A percentile compares a stretch with the other conserved stretches of the same genome.
Conservation (phyloP, 2,329 filamentous ascomycete genomes). For the Cladosporium sp. region DNA sequence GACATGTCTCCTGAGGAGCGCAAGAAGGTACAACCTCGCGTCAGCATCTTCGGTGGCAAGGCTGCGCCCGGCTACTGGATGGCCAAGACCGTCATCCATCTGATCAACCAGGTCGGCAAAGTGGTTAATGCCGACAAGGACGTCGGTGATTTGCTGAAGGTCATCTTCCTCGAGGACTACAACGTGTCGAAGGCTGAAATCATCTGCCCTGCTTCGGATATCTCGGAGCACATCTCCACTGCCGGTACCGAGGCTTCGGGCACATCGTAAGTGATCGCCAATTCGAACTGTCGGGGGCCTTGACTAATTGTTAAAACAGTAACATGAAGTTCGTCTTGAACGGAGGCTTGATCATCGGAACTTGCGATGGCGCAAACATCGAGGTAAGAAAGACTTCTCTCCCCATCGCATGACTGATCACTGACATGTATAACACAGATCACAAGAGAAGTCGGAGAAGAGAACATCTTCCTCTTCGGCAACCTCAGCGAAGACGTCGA, state of each 20-base stretch:
- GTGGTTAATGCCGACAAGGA: constrained; percentile 92
- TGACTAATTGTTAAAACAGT: constrained; percentile 13
- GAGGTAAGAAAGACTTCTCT: constrained; percentile 38
- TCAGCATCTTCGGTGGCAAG: constrained; percentile 96
- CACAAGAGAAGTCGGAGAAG: constrained; percentile 90
- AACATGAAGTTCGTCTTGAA: constrained; percentile 99
- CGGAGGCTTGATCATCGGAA: constrained; percentile 94
- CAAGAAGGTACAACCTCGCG: constrained; percentile 81
- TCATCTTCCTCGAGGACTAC: constrained; percentile 96
- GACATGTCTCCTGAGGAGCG: constrained; percentile 74
- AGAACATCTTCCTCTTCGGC: constrained; percentile 98
- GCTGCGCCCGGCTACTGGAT: constrained; percentile 99
- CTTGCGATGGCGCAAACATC: constrained; percentile 94
- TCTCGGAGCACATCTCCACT: constrained; percentile 98
- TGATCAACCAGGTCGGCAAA: constrained; percentile 85
- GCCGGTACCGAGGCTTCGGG: constrained; percentile 86
- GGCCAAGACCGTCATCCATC: constrained; percentile 91
- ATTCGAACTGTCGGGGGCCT: no score
- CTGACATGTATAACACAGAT: constrained; percentile 53
- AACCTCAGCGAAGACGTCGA: constrained; percentile 95
- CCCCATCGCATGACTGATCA: not conserved
- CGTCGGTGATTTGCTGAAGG: constrained; percentile 90
- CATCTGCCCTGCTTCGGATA: constrained; percentile 87
- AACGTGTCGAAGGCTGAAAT: constrained; percentile 99
- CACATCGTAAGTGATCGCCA: constrained; percentile 53